phyloP scores from a whole-genome alignment of 2,329 filamentous ascomycete species.

The Penicillium hesseltinei region DNA sequence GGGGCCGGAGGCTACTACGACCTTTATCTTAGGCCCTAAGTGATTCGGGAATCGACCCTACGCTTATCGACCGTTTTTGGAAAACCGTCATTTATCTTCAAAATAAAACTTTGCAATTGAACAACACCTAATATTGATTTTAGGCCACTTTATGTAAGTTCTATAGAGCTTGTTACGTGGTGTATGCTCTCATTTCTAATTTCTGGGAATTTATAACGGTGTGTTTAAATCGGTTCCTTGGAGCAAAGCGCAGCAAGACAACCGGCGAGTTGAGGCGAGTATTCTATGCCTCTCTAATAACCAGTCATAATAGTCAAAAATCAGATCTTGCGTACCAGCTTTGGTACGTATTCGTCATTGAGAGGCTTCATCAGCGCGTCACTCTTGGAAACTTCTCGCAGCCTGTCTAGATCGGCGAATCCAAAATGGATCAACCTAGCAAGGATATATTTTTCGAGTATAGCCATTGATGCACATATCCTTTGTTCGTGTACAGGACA shows the following conservation, averaged over 20 bases:
- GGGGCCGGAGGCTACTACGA: too few species aligned
- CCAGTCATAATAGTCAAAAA: too few species aligned
- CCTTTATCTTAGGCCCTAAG: neutral
- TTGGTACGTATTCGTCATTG: neutral
- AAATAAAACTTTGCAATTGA: neutral
- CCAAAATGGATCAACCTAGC: neutral
- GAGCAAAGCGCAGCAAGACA: neutral
- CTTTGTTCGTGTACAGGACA: neutral
- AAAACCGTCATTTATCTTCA: too few species aligned
- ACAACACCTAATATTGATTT: neutral
- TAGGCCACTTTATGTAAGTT: neutral
- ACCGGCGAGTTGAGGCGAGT: neutral
- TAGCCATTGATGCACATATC: neutral
- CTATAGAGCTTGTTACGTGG: neutral
- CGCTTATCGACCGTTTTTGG: neutral
- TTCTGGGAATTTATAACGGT: neutral
- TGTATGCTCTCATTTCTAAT: neutral
- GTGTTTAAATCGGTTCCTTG: neutral
- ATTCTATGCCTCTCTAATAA: neutral
- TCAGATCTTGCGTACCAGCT: neutral
- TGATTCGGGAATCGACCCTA: neutral
- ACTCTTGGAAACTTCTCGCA: neutral
- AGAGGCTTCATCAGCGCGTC: neutral
- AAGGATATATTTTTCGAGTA: neutral
- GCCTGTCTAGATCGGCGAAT: neutral